Conservation (phyloP, 2,329 filamentous ascomycete genomes). For the Alternaria sp. region DNA sequence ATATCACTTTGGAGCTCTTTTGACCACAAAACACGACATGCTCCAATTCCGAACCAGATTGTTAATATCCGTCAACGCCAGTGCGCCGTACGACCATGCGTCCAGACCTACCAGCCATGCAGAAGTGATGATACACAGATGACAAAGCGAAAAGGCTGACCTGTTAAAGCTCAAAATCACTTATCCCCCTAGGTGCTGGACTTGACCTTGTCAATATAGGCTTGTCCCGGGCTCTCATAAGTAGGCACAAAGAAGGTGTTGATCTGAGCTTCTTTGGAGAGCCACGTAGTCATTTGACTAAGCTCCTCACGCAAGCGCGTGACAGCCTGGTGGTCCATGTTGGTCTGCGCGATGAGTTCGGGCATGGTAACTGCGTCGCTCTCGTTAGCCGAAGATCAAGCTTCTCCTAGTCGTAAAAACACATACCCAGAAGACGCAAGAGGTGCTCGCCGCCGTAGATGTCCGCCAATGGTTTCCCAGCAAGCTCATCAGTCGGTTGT, state of each 20-base stretch:
- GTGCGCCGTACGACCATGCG: constrained; percentile 21
- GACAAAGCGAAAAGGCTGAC: background rate
- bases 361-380: constrained; percentile 76
- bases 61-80: constrained; percentile 13
- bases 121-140: constrained; percentile 23
- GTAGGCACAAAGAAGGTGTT: constrained; percentile 78
- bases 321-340: constrained; percentile 94
- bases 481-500: constrained; percentile 65
- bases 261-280: constrained; percentile 72
- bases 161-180: background rate
- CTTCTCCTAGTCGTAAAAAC: background rate
- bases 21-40: background rate
- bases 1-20: background rate
- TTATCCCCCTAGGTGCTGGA: constrained; percentile 31
- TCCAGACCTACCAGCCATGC: constrained; percentile 17
- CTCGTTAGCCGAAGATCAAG: background rate
- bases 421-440: constrained; percentile 83
- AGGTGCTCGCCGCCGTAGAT: constrained; percentile 95
- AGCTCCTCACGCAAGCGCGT: constrained; percentile 89
- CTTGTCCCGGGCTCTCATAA: constrained; percentile 75
- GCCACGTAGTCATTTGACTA: constrained; percentile 83
- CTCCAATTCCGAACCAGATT: background rate
- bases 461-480: constrained; percentile 77
- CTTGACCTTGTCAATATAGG: constrained; percentile 74
- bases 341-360: constrained; percentile 94